Evolutionary conservation across 225 moss, liverwort and hornwort genomes (phyloP), one percentile per base, ranked within the genome.

Genomic region (Bryum argenteum): DNA sequence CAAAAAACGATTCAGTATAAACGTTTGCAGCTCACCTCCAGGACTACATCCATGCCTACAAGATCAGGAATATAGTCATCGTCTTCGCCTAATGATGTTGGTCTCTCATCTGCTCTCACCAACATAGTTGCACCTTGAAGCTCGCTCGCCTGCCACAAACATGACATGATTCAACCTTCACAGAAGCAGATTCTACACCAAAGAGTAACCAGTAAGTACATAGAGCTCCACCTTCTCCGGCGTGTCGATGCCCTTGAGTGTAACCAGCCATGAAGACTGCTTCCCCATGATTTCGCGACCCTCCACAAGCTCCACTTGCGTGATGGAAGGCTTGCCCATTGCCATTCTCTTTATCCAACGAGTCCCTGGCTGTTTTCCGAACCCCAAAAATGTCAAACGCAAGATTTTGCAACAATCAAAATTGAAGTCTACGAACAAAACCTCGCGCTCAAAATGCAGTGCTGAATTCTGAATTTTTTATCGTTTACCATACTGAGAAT

Each of bases 21-120:
- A 53, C 6, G 37, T 23, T 67, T 65, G 44, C 44, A 70, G 33
- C 21, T 82, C 55, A 91, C 93, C 94, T 89, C 78, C 62, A 94
- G 78, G 57, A 81, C 76, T 12, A 98, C 94, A 40, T 83, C 72
- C 94, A 94, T 89, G 62, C 92, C 97, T 58, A 98, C 74, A 67
- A 98, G 91, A 71, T 98, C 92, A 58, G 97, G 97, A 48, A 92
- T 83, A 55, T 98, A 98, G 64, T 92, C 92, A 60, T 87, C 90
- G 53, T 88, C 80, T 47, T 81, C 86, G 65, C 41, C 70, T 52
- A 98, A 78, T 23, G 89, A 80, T 16, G 75, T 51, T 39, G 90
- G 94, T 75, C 90, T 84, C 62, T 82, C 84, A 41, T 89, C 75
- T 9, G 76, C 85, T 75, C 73, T 85, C 61, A 91, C 93, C 63